These are phyloP conservation scores for Vaucheria bursata DNA, from an alignment of 352 stramenopile species.

Conservation along the genomic window DNA sequence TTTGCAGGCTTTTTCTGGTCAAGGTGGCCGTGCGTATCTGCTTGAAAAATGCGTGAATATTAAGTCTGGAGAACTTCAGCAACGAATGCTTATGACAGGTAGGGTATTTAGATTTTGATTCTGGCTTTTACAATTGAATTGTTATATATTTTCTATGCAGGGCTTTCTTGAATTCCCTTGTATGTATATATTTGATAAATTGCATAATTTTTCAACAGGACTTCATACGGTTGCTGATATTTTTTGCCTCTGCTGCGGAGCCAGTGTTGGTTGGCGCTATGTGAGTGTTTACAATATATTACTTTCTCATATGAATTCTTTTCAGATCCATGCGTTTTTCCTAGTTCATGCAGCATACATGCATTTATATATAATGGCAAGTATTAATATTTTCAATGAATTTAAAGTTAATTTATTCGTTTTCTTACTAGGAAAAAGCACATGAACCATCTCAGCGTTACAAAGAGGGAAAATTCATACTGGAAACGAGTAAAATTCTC, in stretches of 20 bases:
- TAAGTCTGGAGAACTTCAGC: conserved; percentile 60
- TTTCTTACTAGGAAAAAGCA: conserved; percentile 77
- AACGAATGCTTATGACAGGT: conserved; percentile 69
- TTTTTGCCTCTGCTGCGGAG: conserved; percentile 66
- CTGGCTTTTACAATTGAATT: no score
- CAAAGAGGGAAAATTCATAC: conserved; percentile 81
- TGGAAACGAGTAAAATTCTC: conserved; percentile 66
- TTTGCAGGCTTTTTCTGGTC: conserved; percentile 37
- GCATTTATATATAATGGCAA: no score
- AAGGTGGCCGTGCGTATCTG: conserved; percentile 43
- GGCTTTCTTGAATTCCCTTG: no score
- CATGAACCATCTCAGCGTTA: conserved; percentile 75
- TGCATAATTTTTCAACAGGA: conserved; percentile 47
- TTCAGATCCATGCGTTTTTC: no score
- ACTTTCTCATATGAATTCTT: no score
- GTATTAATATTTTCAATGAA: no score
- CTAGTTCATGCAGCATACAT: no score
- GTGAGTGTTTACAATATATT: conserved; percentile 42
- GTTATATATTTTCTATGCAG: no score
- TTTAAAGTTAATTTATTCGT: no score
- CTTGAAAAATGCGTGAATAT: conserved; percentile 59
- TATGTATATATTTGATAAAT: no score
- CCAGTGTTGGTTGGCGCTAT: conserved; percentile 46
- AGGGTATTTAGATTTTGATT: no score
- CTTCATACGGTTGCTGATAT: conserved; percentile 75